A percentile compares a stretch with the other conserved stretches of the same genome.
phyloP scores from a whole-genome alignment of 1,284 basidiomycete species.

The Cryptococcus sp. region DNA sequence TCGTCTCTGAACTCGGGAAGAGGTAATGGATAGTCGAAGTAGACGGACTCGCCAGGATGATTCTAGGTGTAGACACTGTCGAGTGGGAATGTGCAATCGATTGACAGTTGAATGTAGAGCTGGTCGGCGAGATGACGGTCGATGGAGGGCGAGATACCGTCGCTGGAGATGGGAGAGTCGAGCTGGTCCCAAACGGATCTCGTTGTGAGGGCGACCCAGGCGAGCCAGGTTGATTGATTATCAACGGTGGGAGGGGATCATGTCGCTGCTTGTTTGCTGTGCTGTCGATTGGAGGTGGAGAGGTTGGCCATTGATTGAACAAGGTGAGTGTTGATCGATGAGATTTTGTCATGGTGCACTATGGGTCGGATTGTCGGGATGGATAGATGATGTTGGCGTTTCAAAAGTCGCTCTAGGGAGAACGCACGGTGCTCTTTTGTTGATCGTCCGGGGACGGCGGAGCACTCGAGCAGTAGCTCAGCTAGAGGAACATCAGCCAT shows the following conservation, averaged over 20 bases:
- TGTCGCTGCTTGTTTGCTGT: not conserved
- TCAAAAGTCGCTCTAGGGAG: too few species aligned
- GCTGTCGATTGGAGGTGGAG: not conserved
- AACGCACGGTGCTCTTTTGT: too few species aligned
- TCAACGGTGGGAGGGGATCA: not conserved
- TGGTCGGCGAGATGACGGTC: slow-evolving; percentile 6
- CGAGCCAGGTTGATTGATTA: slow-evolving; percentile 3
- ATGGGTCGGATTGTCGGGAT: not conserved
- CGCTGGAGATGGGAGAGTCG: slow-evolving; percentile 18
- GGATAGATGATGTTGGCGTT: not conserved
- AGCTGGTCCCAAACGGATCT: not conserved
- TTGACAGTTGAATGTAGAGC: not conserved
- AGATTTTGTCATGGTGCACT: slow-evolving; percentile 5
- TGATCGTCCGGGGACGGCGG: too few species aligned
- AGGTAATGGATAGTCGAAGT: slow-evolving; percentile 23
- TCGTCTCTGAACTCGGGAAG: slow-evolving; percentile 13
- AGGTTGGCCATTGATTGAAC: slow-evolving; percentile 5
- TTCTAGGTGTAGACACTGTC: slow-evolving; percentile 11
- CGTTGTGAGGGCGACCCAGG: slow-evolving; percentile 5
- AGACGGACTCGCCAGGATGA: slow-evolving; percentile 20
- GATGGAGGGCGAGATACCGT: slow-evolving; percentile 9
- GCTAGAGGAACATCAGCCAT: too few species aligned
- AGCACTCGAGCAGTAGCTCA: too few species aligned
- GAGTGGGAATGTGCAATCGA: too few species aligned
- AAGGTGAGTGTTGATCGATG: slow-evolving; percentile 8